Base-by-base conservation (phyloP, 192 early-diverging fungal genomes). In the Cladochytrium replicatum region DNA sequence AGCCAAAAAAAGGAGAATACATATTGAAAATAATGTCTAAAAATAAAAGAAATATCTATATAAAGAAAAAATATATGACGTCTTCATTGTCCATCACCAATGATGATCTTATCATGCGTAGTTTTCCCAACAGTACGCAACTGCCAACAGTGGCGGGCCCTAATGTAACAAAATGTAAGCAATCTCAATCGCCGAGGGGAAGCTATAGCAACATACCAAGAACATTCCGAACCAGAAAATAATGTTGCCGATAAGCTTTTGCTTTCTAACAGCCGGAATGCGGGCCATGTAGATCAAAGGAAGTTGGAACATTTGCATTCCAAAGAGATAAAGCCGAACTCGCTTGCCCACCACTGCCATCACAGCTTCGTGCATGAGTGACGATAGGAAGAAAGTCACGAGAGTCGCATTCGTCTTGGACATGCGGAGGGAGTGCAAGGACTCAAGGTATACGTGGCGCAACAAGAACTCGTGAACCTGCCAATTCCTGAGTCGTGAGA, bases 171-270 rank as follows among this genome's bases (percentile, higher is more conserved):
- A 5, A 50, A 27, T 13, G 29, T n/a, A n/a, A n/a, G n/a, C n/a
- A n/a, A n/a, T n/a, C n/a, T n/a, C n/a, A n/a, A n/a, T n/a, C n/a
- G n/a, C n/a, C n/a, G n/a, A n/a, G n/a, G n/a, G n/a, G n/a, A n/a
- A n/a, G n/a, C n/a, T n/a, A n/a, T n/a, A n/a, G n/a, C n/a, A n/a
- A n/a, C n/a, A n/a, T 43, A 66, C 91, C 47, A 74, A 50, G 39
- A 92, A 85, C 85, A 97, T 88, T 21, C 80, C 78, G 34, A 89
- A 64, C 94, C 94, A 97, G 59, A 97, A 94, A 37, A 85, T 54
- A 13, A 62, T 78, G 69, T 97, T 94, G 5, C 86, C 83, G 17
- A 91, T 40, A 41, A 82, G 62, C 34, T 69, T 77, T 11, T 74
- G 65, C 40, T 76, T 62, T 52, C 70, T 75, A 43, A 91, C 68